phyloP scores from a whole-genome alignment of 495 filamentous ascomycete species.

The Zalerion maritima region DNA sequence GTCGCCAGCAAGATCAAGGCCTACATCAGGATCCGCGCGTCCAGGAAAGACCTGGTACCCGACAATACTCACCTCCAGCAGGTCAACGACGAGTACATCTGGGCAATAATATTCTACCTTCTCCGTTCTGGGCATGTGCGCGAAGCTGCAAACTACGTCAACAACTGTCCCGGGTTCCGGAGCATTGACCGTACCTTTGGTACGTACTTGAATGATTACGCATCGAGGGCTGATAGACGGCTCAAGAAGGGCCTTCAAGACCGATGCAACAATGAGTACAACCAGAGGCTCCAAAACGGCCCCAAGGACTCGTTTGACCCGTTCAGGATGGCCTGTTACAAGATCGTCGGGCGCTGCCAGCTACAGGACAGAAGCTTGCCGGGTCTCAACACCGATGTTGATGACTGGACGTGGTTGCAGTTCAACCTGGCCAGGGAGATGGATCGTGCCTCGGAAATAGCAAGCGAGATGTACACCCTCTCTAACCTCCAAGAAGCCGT shows the following conservation, averaged over 20 bases:
- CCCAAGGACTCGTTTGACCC: slow-evolving; percentile 83
- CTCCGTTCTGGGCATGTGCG: slow-evolving; percentile 68
- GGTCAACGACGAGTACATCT: slow-evolving; percentile 70
- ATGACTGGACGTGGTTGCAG: slow-evolving; percentile 97
- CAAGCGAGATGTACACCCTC: slow-evolving; percentile 77
- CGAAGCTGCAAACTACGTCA: slow-evolving; percentile 78
- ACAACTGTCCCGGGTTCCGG: slow-evolving; percentile 63
- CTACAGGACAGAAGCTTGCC: slow-evolving; percentile 65
- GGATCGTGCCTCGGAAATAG: slow-evolving; percentile 66
- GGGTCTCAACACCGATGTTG: slow-evolving; percentile 62
- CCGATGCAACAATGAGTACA: slow-evolving; percentile 78
- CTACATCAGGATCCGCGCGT: slow-evolving; percentile 64
- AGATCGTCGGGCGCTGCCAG: slow-evolving; percentile 90
- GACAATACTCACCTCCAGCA: slow-evolving; percentile 60
- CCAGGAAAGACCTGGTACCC: slow-evolving; percentile 62
- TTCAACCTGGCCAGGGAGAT: slow-evolving; percentile 82
- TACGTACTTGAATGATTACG: slow-evolving; percentile 74
- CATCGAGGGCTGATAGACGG: slow-evolving; percentile 51
- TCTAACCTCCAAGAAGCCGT: slow-evolving; percentile 75
- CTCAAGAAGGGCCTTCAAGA: slow-evolving; percentile 65
- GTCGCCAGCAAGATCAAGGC: slow-evolving; percentile 80
- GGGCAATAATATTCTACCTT: slow-evolving; percentile 90
- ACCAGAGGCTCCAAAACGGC: slow-evolving; percentile 64
- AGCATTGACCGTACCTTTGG: slow-evolving; percentile 81
- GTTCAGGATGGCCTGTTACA: slow-evolving; percentile 94